Evolutionary conservation across 495 filamentous ascomycete genomes (phyloP).

Genomic region (Neohortaea acidophila): DNA sequence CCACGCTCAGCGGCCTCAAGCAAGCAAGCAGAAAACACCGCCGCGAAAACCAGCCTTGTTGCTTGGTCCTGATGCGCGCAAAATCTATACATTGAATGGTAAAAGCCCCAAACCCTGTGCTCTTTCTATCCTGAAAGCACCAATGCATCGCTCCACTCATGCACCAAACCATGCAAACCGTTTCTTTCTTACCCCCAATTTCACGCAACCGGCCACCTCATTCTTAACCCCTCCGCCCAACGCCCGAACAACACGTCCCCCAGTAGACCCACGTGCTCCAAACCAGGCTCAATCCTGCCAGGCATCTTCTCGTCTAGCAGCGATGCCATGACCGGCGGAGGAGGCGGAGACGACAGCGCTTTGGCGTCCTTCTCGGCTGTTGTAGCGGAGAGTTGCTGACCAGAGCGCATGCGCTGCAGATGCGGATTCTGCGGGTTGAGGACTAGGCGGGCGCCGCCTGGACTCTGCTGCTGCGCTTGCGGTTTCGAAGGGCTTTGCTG

Average conservation of each 20-base stretch:
- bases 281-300: constrained; percentile 41
- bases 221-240: constrained; percentile 74
- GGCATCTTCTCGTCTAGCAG: constrained; percentile 17
- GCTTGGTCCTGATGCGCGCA: too few species aligned
- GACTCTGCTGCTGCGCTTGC: constrained; percentile 11
- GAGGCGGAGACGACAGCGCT: background rate
- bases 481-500: constrained; percentile 8
- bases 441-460: constrained; percentile 54
- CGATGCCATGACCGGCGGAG: background rate
- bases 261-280: constrained; percentile 82
- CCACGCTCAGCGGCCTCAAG: too few species aligned
- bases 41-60: too few species aligned
- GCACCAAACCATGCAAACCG: too few species aligned
- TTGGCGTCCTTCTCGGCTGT: constrained; percentile 1
- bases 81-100: too few species aligned
- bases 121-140: too few species aligned
- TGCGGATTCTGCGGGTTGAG: constrained; percentile 75
- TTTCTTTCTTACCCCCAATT: too few species aligned
- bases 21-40: too few species aligned
- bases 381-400: constrained; percentile 7
- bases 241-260: constrained; percentile 79
- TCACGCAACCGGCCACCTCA: constrained; percentile 59
- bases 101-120: too few species aligned
- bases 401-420: constrained; percentile 40
- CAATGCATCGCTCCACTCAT: too few species aligned